Evolutionary conservation across 768 basidiomycete species (phyloP), one percentile per base, ranked within the genome.

Genomic region (Infundibulicybe gibba): DNA sequence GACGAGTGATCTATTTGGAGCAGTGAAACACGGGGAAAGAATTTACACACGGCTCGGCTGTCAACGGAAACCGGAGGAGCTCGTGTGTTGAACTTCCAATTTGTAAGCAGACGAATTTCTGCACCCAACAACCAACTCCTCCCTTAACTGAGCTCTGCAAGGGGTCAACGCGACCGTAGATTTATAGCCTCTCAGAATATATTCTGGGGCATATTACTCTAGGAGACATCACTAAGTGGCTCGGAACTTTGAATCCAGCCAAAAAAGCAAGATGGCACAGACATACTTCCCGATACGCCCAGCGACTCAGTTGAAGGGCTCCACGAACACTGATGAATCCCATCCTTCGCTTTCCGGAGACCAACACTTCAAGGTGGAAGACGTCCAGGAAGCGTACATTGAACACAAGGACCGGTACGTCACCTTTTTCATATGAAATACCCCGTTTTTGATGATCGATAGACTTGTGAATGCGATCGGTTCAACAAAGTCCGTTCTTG

Each of bases 391-490:
- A 61, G 80, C 76, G 4, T 92, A 87, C 63, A 69, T 89, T 54
- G 80, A 81, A 56, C 79, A 83, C 54, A 87, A 85, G 64, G 81
- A 90, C 59, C 72, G 80, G 92, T 90, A 57, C 55, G 81, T 70
- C 14, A 33, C n/a, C 17, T 16, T 48, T 17, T 31, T 20, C 40
- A 6, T 12, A 32, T 41, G 32, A 30, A 25, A 15, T 38, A 15
- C 39, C 20, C 14, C 32, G 43, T 50, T 57, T 54, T 47, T 38
- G 3, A 47, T 42, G 48, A 31, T 33, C 39, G 37, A 6, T 53
- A 92, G 90, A 32, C 73, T 97, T 48, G 76, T 90, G 25, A 71
- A 71, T 43, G 92, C 88, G n/a, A 80, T 97, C 53, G 81, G 86
- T 56, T 72, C 79, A 0, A 83, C 93, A 32, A 78, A 81, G 56